Percentiles rank a stretch among this genome's conserved stretches.
Evolutionary conservation across 306 rosid genomes (phyloP).

Genomic region (Echinosophora koreensis): DNA sequence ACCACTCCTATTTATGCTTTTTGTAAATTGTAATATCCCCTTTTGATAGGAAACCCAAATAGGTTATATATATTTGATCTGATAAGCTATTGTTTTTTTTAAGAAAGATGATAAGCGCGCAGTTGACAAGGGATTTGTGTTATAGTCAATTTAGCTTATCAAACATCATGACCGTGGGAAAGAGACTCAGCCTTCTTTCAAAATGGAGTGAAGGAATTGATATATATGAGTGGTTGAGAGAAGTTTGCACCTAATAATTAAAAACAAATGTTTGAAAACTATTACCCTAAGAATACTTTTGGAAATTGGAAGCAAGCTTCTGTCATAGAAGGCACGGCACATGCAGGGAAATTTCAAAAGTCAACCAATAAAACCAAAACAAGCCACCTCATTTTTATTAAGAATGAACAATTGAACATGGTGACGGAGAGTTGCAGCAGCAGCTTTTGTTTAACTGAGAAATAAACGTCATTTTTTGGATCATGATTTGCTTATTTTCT

Average conservation of each 20-base stretch:
- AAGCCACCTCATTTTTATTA: not conserved
- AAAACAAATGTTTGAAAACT: not conserved
- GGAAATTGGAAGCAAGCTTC: not conserved
- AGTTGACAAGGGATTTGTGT: not conserved
- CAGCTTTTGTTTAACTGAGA: not conserved
- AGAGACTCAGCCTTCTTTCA: not conserved
- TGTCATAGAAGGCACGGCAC: not conserved
- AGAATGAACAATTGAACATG: not conserved
- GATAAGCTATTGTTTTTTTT: not conserved
- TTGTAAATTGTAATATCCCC: not conserved
- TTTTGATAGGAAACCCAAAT: not conserved
- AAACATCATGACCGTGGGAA: not conserved
- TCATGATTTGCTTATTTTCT: not conserved
- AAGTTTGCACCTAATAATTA: not conserved
- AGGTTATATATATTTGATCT: not conserved
- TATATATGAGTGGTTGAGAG: not conserved
- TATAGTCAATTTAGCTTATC: conserved; percentile 2
- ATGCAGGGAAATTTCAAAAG: not conserved
- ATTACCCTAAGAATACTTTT: not conserved
- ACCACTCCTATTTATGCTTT: not conserved
- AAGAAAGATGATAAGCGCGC: conserved; percentile 6
- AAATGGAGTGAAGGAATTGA: not conserved
- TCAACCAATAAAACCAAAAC: not conserved
- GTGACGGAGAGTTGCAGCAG: not conserved
- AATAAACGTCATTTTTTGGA: not conserved